Evolutionary conservation across 2,329 filamentous ascomycete genomes (phyloP).

Genomic region (Botrytis fabae): DNA sequence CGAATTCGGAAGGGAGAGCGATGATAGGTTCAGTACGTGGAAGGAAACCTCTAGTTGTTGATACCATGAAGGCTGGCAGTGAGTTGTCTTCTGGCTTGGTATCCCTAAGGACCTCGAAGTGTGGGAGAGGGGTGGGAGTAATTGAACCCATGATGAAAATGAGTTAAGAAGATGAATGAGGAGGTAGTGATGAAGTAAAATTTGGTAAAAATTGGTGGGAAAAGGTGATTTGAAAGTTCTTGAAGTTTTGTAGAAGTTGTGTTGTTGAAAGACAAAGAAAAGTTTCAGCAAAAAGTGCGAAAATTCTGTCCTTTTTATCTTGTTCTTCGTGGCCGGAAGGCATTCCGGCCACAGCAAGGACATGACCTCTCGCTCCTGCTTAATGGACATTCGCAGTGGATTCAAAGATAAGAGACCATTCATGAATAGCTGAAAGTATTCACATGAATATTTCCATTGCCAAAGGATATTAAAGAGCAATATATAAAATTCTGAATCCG

Average conservation of each 20-base stretch:
- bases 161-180: constrained; percentile 12
- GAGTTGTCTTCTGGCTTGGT: constrained; percentile 61
- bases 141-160: constrained; percentile 39
- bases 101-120: constrained; percentile 64
- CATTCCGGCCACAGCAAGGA: constrained; percentile 36
- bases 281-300: constrained; percentile 22
- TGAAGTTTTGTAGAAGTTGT: background rate
- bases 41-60: constrained; percentile 71
- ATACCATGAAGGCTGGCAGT: constrained; percentile 77
- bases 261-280: constrained; percentile 28
- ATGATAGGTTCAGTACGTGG: constrained; percentile 64
- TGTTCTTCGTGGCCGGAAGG: constrained; percentile 36
- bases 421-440: constrained; percentile 6
- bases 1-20: constrained; percentile 71
- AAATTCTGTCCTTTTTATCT: constrained; percentile 35
- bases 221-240: constrained; percentile 18
- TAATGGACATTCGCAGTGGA: constrained; percentile 26
- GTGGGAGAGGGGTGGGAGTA: constrained; percentile 30
- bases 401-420: constrained; percentile 33
- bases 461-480: too few relatives aligned
- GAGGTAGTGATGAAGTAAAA: constrained; percentile 12
- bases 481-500: background rate
- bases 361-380: constrained; percentile 22
- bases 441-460: background rate
- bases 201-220: constrained; percentile 10